These are phyloP conservation scores for Diaporthe citriasiana DNA, from an alignment of 2,329 filamentous ascomycete species.

Conservation along the genomic window DNA sequence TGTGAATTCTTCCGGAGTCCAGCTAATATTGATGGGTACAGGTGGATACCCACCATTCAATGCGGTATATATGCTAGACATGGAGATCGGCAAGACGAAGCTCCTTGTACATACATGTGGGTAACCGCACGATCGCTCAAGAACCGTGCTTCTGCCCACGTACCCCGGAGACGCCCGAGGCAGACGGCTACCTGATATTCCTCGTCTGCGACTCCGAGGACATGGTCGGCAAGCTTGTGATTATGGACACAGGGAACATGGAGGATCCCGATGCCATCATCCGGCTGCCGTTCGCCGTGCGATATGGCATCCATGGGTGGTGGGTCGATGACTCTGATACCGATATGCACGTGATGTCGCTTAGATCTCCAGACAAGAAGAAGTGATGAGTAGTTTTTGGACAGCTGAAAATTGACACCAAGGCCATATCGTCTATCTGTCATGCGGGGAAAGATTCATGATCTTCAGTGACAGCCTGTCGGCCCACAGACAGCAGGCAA, in stretches of 20 bases:
- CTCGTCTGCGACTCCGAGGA: neutral
- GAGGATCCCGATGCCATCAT: neutral
- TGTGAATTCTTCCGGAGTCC: neutral
- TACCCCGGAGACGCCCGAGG: neutral
- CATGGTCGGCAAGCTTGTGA: neutral
- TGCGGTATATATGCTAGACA: neutral
- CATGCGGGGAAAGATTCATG: no score
- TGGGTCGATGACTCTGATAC: neutral
- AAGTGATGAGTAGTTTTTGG: no score
- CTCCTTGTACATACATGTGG: no score
- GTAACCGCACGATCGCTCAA: neutral
- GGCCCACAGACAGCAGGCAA: no score
- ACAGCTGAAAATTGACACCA: no score
- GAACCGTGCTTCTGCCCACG: constrained; percentile 1
- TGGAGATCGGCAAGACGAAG: neutral
- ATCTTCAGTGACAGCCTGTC: no score
- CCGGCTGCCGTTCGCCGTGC: neutral
- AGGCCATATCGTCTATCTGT: no score
- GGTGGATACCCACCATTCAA: neutral
- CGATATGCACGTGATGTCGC: neutral
- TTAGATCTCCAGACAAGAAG: neutral
- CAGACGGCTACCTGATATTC: neutral
- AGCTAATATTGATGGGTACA: neutral
- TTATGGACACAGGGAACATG: neutral
- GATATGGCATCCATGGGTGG: neutral